Conservation (phyloP, 2,329 filamentous ascomycete species). For the Hyphodiscus sp. region DNA sequence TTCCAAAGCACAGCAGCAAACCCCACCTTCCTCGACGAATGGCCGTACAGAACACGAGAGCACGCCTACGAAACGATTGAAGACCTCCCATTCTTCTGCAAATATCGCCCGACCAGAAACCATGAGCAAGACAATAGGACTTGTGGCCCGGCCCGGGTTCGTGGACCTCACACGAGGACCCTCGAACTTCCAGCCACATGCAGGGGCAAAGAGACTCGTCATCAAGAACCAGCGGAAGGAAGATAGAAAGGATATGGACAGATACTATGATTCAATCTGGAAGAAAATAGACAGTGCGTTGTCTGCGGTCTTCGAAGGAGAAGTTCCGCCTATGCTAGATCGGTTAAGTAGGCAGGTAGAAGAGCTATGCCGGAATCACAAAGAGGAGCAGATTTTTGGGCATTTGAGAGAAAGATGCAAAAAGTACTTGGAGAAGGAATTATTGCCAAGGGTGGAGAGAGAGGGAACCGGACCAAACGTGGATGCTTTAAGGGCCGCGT, state of each 20-base stretch:
- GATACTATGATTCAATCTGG: conserved; percentile 74
- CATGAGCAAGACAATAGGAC: conserved; percentile 21
- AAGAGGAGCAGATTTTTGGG: conserved; percentile 60
- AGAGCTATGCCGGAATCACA: conserved; percentile 75
- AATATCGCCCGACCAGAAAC: conserved; percentile 11
- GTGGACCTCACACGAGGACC: conserved; percentile 22
- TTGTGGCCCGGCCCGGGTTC: conserved; percentile 11
- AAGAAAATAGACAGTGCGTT: conserved; percentile 68
- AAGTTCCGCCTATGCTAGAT: conserved; percentile 37
- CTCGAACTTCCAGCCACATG: conserved; percentile 59
- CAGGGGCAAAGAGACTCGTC: conserved; percentile 77
- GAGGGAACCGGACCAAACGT: conserved; percentile 49
- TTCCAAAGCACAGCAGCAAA: conserved; percentile 3
- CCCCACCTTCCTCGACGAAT: background rate
- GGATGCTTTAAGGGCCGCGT: conserved; percentile 52
- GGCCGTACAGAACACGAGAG: background rate
- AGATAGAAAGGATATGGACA: conserved; percentile 54
- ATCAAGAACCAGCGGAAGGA: conserved; percentile 81
- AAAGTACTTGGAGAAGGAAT: conserved; percentile 54
- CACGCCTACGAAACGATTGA: conserved; percentile 60
- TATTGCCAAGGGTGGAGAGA: conserved; percentile 50
- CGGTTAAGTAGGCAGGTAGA: conserved; percentile 62
- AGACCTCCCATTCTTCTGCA: conserved; percentile 57
- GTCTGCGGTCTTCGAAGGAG: conserved; percentile 61
- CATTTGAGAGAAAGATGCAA: conserved; percentile 62